Evolutionary conservation across 495 filamentous ascomycete genomes (phyloP), one percentile per base, ranked within the genome.

Genomic region (Neurospora discreta): DNA sequence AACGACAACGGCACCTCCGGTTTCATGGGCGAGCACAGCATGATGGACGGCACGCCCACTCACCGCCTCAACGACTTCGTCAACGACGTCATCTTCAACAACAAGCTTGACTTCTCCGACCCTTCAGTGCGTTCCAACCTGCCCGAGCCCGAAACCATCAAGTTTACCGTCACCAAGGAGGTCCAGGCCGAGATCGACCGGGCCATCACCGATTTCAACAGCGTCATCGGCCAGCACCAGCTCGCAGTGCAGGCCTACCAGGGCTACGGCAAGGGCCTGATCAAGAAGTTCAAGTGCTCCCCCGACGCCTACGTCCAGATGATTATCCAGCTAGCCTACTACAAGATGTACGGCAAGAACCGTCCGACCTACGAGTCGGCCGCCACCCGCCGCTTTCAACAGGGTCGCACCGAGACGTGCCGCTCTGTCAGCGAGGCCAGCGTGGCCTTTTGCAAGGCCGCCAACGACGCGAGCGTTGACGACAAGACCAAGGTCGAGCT

Each of bases 41-140:
- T 99, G 96, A 99, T 99, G 96, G 96, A 99, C 80, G 96, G 96
- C 71, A 99, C 95, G 38, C 93, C 96, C 2, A 99, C 96, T 15
- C 94, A 98, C 81, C 89, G 96, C 4, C 88, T 99, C 39, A 98
- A 97, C 81, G 95, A 99, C 86, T 92, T 92, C 79, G 86, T 94
- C 81, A 95, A 94, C 85, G 87, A 88, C 77, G 84, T 93, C 76
- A 97, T 98, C 81, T 93, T 94, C 83, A 89, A 88, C 84, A 92
- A 96, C 83, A 94, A 93, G 80, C 88, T 98, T 73, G 92, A 97
- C 80, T 90, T 97, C 77, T 90, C 89, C 67, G 85, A 92, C 77
- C 86, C 92, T 20, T 80, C 81, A 15, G 81, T 96, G 68, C 93
- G 96, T 72, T 94, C 93, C 39, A 87, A 90, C 82, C 88, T 99